A percentile compares a stretch with the other conserved stretches of the same genome.
Evolutionary conservation across 768 basidiomycete genomes (phyloP).

Genomic region (Botryobasidium botryosum): DNA sequence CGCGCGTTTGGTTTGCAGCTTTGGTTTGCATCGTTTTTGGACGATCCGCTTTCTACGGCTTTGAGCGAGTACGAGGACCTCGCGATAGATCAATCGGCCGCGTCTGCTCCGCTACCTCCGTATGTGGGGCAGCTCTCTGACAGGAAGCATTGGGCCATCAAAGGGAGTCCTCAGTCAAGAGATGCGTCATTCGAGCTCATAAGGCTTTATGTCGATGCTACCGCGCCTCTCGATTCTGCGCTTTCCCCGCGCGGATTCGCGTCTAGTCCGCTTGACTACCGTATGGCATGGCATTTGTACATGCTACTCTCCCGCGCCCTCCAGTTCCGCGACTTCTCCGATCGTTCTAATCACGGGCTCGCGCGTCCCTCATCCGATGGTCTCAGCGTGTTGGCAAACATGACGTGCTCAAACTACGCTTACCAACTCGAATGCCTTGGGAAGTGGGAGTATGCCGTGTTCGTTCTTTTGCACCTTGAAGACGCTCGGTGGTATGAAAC

Average conservation of each 20-base stretch:
- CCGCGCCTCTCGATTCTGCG: conserved; percentile 44
- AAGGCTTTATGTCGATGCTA: conserved; percentile 52
- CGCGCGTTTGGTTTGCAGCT: conserved; percentile 76
- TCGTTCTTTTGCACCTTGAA: conserved; percentile 81
- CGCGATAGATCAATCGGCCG: conserved; percentile 13
- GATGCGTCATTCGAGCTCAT: conserved; percentile 78
- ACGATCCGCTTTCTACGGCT: conserved; percentile 47
- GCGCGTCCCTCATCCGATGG: conserved; percentile 21
- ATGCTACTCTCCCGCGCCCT: conserved; percentile 72
- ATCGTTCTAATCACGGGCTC: conserved; percentile 27
- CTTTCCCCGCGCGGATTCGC: conserved; percentile 61
- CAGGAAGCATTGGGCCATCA: not conserved
- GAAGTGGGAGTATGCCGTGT: conserved; percentile 70
- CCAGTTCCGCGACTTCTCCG: conserved; percentile 73
- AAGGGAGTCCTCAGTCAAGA: conserved; percentile 5
- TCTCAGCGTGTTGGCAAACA: conserved; percentile 69
- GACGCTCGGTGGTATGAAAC: conserved; percentile 50
- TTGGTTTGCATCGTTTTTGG: conserved; percentile 61
- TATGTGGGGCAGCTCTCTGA: conserved; percentile 25
- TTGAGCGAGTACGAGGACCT: conserved; percentile 51
- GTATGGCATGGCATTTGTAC: conserved; percentile 86
- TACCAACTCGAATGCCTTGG: conserved; percentile 68
- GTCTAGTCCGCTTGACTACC: conserved; percentile 58
- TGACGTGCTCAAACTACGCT: conserved; percentile 71
- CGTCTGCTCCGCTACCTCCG: conserved; percentile 29